Conservation (phyloP, 441 rosid genomes). For the Eruca vesicaria region DNA sequence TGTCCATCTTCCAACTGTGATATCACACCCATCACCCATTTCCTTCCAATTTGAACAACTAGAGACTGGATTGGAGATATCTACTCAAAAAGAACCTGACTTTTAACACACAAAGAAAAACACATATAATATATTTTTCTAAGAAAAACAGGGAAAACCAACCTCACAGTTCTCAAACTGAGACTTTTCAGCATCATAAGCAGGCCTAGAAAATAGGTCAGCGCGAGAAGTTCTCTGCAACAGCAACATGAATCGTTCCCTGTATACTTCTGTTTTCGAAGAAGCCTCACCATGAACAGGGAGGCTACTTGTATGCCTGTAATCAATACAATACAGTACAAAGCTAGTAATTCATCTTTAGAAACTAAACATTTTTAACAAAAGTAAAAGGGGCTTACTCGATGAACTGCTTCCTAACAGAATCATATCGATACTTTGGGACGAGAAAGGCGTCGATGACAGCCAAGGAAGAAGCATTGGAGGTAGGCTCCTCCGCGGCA, state of each 20-base stretch:
- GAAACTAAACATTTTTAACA: background rate
- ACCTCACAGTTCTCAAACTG: conserved; percentile 79
- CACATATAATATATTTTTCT: background rate
- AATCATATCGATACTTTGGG: conserved; percentile 75
- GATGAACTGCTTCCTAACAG: conserved; percentile 73
- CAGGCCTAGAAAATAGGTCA: conserved; percentile 70
- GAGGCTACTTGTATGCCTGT: conserved; percentile 58
- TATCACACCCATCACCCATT: conserved; percentile 95
- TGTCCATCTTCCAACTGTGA: conserved; percentile 98
- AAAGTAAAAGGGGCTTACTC: conserved; percentile 41
- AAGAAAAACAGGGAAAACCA: background rate
- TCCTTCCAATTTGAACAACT: conserved; percentile 69
- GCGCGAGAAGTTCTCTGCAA: conserved; percentile 86
- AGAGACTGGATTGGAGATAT: conserved; percentile 85
- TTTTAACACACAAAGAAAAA: background rate
- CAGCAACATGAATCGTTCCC: conserved; percentile 70
- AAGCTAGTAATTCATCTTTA: background rate
- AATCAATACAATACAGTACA: background rate
- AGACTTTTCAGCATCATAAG: conserved; percentile 65
- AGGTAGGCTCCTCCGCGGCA: conserved; percentile 51
- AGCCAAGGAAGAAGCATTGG: conserved; percentile 46
- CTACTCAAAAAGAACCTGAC: conserved; percentile 39
- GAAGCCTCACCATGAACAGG: conserved; percentile 81
- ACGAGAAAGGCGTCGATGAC: conserved; percentile 74
- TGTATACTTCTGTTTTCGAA: conserved; percentile 68